A percentile compares a stretch with the other conserved stretches of the same genome.
Evolutionary conservation across 169 alveolate species (phyloP).

Genomic region (Eimeria sp.): DNA sequence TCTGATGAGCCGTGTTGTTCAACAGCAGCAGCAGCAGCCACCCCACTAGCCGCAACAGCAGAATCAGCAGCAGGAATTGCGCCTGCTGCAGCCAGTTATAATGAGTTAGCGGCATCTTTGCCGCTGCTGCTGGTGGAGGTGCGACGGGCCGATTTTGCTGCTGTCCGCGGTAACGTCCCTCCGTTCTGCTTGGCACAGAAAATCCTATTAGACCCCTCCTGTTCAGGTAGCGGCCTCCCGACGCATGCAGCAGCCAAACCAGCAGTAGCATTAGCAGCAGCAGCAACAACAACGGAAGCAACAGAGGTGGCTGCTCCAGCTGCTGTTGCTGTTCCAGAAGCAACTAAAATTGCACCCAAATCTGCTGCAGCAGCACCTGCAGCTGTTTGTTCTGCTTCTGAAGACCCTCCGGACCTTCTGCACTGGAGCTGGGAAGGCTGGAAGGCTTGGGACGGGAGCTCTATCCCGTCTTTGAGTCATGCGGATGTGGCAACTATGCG

Average conservation of each 20-base stretch:
- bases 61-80: constrained; percentile 46
- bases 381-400: background rate
- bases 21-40: constrained; percentile 23
- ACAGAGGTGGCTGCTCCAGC: constrained; percentile 20
- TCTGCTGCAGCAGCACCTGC: background rate
- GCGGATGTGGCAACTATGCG: background rate
- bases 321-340: background rate
- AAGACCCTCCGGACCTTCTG: constrained; percentile 51
- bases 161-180: constrained; percentile 19
- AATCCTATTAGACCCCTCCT: constrained; percentile 87
- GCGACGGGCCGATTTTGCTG: constrained; percentile 62
- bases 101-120: background rate
- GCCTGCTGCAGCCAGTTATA: constrained; percentile 58
- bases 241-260: constrained; percentile 60
- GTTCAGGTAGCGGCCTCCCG: constrained; percentile 89
- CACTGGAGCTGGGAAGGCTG: constrained; percentile 64
- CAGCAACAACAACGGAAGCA: constrained; percentile 9
- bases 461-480: background rate
- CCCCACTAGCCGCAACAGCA: constrained; percentile 47
- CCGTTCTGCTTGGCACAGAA: constrained; percentile 75
- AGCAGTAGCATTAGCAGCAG: constrained; percentile 51
- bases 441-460: background rate
- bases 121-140: constrained; percentile 79
- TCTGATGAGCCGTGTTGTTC: background rate
- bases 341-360: background rate